Evolutionary conservation across 257 asterid species (phyloP), one percentile per base, ranked within the genome.

Genomic region (Craterostigma plantagineum): DNA sequence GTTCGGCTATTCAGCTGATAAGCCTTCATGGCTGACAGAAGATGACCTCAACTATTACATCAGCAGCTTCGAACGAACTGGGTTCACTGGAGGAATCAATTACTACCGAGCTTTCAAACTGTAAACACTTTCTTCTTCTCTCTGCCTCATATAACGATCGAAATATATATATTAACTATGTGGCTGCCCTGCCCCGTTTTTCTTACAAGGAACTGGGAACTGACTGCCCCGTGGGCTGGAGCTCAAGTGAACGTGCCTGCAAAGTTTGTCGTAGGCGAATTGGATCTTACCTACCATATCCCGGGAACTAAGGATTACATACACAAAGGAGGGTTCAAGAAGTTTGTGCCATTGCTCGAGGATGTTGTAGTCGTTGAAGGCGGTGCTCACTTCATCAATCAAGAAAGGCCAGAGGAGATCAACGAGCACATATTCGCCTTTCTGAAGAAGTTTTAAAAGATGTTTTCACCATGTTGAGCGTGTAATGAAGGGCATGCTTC

Each of bases 81-180:
- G 95, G 39, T 83, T 79, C 74, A 76, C 79, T 0, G 95, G 95
- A 34, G 87, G 67, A 43, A 36, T 84, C 27, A 84, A 84, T 58
- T 79, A 73, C 60, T 84, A 84, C 48, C 84, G 93, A 7, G 79
- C 87, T 2, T 10, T 69, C 16, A 47, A 49, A 37, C 10, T 60
- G 93, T 76, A 50, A 69, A 3, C 4, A 14, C n/a, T n/a, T 40
- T 3, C 2, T 40, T 8, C 16, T 40, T n/a, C 12, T 40, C 16
- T 40, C 2, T 40, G 2, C 3, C 16, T 11, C 16, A 11, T 8
- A 36, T 8, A 15, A 10, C 33, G 30, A 18, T 1, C 30, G 11
- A n/a, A 16, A 9, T 1, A n/a, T n/a, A n/a, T 1, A 16, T 14
- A 2, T 4, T 27, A 43, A 8, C 10, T 9, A 1, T 37, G 38